Conservation (phyloP, 805 yeast genomes). For the Spencermartinsiella europaea region DNA sequence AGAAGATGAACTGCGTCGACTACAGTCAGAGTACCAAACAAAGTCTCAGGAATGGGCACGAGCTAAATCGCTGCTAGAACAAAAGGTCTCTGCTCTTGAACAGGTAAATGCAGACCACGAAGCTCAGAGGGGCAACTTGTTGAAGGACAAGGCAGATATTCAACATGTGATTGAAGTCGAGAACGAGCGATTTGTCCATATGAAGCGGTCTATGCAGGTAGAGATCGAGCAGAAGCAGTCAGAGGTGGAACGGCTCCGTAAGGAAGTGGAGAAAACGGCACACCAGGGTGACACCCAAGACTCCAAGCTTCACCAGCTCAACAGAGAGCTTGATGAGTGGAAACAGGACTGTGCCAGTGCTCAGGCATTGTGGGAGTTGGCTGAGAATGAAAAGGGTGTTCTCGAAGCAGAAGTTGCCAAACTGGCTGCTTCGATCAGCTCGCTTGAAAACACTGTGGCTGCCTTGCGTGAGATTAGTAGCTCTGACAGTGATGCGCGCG, state of each 20-base stretch:
- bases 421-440: conserved; percentile 3
- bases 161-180: conserved; percentile 27
- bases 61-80: conserved; percentile 15
- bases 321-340: conserved; percentile 14
- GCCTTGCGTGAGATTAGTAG: conserved; percentile 10
- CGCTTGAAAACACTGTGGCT: conserved; percentile 8
- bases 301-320: conserved; percentile 5
- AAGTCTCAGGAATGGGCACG: conserved; percentile 18
- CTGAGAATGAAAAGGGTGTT: conserved; percentile 6
- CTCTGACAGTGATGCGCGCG: conserved; percentile 1
- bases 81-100: conserved; percentile 13
- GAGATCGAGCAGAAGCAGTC: conserved; percentile 25
- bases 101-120: conserved; percentile 13
- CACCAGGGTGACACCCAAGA: conserved; percentile 21
- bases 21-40: conserved; percentile 22
- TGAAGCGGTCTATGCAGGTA: conserved; percentile 27
- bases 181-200: conserved; percentile 26
- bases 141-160: conserved; percentile 27
- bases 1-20: conserved; percentile 34
- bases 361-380: conserved; percentile 10
- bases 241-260: conserved; percentile 29
- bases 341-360: conserved; percentile 14
- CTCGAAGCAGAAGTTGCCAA: conserved; percentile 9
- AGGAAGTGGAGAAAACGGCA: conserved; percentile 20
- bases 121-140: conserved; percentile 13